Evolutionary conservation across 768 basidiomycete species (phyloP), one percentile per base, ranked within the genome.

Genomic region (Suillus bovinus): DNA sequence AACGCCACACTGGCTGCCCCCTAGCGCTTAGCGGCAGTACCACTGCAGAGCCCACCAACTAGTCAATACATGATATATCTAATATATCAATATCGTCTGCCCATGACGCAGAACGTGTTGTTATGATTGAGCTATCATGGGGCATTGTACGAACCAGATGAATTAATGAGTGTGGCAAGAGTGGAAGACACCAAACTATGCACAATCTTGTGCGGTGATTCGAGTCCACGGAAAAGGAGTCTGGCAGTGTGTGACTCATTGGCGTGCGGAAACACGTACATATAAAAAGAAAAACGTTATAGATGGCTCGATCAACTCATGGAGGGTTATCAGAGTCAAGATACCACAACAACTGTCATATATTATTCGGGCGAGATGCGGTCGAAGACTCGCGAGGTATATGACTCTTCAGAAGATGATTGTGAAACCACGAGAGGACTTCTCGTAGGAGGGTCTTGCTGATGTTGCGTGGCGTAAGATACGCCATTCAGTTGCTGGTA

Each of bases 391-490:
- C 34, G 22, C 36, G 34, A 55, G 5, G 24, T 27, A 38, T 27
- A 24, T 17, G 33, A 13, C 29, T 11, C 20, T n/a, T 20, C 34
- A 14, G 16, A 24, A 24, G 34, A 38, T 16, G 36, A 27, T 11
- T 34, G 36, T 38, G 36, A 14, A 17, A 24, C 24, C 8, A 24
- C 16, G 54, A 22, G 14, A 24, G 36, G 22, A 10, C 0, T 10
- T 31, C 31, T 52, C 50, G 11, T 52, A 33, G 50, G 1, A 36
- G 17, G 9, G 36, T 10, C 36, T 55, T 54, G 42, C 17, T 58
- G 54, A 58, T 60, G 62, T 62, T 65, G 27, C 4, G 34, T 41
- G 61, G 44, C n/a, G 27, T 24, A 22, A 29, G 27, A 46, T 34
- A 22, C 38, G 42, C n/a, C 9, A 38, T 11, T 31, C 41, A 27